Conservation (phyloP, 75 land plant genomes). For the Sequoiadendron giganteum region DNA sequence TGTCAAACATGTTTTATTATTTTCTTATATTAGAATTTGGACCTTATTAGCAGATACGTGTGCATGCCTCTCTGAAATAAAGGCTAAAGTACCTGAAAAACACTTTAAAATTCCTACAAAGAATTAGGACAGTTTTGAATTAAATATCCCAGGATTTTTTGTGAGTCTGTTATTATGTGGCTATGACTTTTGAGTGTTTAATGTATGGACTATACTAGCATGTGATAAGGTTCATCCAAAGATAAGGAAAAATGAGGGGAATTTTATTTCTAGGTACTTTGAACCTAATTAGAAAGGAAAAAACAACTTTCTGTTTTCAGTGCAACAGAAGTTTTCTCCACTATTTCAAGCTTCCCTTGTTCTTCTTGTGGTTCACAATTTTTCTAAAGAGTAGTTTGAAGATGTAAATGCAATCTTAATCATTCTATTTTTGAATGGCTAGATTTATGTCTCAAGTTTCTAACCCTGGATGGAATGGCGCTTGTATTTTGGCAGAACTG, state of each 20-base stretch:
- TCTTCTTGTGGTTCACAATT: neutral
- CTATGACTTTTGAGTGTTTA: neutral
- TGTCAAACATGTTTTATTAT: neutral
- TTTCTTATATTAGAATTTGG: neutral
- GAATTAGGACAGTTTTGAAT: neutral
- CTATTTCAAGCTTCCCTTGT: too few relatives aligned
- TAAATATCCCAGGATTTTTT: neutral
- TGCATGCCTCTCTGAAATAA: neutral
- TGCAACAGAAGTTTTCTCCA: neutral
- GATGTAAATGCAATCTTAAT: too few relatives aligned
- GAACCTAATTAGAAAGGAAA: too few relatives aligned
- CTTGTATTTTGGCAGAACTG: conserved; percentile 52
- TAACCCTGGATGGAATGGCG: neutral
- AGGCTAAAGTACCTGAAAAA: neutral
- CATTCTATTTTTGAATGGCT: too few relatives aligned
- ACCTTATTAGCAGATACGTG: neutral
- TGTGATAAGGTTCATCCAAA: too few relatives aligned
- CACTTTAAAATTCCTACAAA: neutral
- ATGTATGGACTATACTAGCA: too few relatives aligned
- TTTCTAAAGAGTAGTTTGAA: neutral
- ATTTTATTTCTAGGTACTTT: too few relatives aligned
- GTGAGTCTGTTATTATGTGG: neutral
- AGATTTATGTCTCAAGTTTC: neutral
- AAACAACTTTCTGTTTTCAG: neutral
- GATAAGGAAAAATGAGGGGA: too few relatives aligned